These are phyloP conservation scores for Naganishia sp. DNA, from an alignment of 1,284 basidiomycete genomes.

Conservation along the genomic window DNA sequence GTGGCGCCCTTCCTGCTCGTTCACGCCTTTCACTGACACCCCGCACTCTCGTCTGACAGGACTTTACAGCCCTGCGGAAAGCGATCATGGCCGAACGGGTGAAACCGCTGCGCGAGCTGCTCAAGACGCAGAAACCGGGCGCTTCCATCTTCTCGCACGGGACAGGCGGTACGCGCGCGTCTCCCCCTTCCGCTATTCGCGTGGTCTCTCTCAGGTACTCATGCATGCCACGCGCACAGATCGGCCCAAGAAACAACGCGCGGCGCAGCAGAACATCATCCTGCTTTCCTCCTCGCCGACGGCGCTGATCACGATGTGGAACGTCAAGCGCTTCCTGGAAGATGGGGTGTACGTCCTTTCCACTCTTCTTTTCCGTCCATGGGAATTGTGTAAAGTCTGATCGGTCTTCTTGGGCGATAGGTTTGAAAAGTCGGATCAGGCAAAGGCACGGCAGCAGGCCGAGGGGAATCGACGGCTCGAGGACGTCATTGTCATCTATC, in stretches of 20 bases:
- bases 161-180: background rate
- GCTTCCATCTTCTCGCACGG: background rate
- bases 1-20: slow-evolving; percentile 38
- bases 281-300: slow-evolving; percentile 95
- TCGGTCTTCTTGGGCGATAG: background rate
- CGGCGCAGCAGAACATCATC: slow-evolving; percentile 74
- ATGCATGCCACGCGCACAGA: slow-evolving; percentile 6
- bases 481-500: slow-evolving; percentile 79
- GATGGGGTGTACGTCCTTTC: slow-evolving; percentile 68
- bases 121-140: slow-evolving; percentile 37
- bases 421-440: slow-evolving; percentile 39
- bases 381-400: background rate
- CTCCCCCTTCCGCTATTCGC: too few species aligned
- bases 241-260: slow-evolving; percentile 27
- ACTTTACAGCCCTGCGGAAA: slow-evolving; percentile 33
- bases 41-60: background rate
- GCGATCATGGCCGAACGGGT: slow-evolving; percentile 31
- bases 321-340: slow-evolving; percentile 89
- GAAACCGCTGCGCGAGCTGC: slow-evolving; percentile 29
- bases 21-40: background rate
- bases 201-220: background rate
- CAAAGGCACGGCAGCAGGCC: slow-evolving; percentile 60
- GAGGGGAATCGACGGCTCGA: slow-evolving; percentile 76
- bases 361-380: slow-evolving; percentile 2
- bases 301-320: slow-evolving; percentile 94